A percentile compares a stretch with the other conserved stretches of the same genome.
Conservation (phyloP, 768 basidiomycete genomes). For the Naganishia vaughanmartiniae region DNA sequence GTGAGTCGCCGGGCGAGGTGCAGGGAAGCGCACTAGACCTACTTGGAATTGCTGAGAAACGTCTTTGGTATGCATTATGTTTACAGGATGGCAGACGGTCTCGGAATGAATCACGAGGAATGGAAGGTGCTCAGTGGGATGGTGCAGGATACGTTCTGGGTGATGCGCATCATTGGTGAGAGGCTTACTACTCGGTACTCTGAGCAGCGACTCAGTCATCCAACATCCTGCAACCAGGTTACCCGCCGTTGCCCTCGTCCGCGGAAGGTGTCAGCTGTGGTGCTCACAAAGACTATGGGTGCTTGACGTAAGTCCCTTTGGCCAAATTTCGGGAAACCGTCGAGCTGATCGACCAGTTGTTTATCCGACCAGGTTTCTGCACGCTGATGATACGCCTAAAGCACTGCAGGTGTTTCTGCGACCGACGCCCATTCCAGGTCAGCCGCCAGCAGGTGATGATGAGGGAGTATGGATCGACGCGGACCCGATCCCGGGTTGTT, state of each 20-base stretch:
- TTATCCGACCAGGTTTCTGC: conserved; percentile 64
- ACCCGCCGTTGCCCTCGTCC: conserved; percentile 76
- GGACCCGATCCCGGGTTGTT: conserved; percentile 74
- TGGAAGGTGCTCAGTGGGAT: conserved; percentile 66
- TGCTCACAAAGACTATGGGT: conserved; percentile 86
- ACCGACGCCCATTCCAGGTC: conserved; percentile 11
- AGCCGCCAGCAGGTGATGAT: conserved; percentile 53
- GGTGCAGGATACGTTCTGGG: conserved; percentile 86
- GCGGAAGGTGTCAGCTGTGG: conserved; percentile 85
- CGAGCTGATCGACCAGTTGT: neutral
- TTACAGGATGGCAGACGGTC: conserved; percentile 72
- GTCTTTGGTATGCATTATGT: neutral
- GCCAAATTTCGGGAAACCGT: neutral
- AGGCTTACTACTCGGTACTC: conserved; percentile 13
- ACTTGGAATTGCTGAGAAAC: neutral
- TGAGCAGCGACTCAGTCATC: neutral
- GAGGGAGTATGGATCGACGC: conserved; percentile 76
- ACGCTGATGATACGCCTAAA: conserved; percentile 72
- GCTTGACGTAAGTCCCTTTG: conserved; percentile 64
- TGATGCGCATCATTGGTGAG: conserved; percentile 75
- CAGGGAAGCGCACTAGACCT: neutral
- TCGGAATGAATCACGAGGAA: conserved; percentile 70
- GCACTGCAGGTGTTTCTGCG: conserved; percentile 78
- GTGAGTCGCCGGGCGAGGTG: conserved; percentile 54
- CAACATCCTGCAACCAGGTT: conserved; percentile 53